Conservation (phyloP, 352 stramenopile genomes). For the Globisporangium carolinianum region DNA sequence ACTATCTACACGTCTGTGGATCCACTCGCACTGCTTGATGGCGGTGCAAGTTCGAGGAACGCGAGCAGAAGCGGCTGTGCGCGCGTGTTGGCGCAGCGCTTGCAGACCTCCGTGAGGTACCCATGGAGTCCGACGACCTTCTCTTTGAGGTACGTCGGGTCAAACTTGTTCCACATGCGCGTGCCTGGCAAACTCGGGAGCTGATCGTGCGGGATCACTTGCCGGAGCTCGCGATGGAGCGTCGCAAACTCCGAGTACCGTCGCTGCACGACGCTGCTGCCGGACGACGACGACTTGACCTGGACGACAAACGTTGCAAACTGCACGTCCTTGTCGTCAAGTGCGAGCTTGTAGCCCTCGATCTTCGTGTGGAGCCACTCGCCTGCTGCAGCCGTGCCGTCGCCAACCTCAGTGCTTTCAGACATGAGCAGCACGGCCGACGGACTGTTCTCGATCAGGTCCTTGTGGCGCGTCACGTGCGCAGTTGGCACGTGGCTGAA, state of each 20-base stretch:
- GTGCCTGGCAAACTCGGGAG: conserved; percentile 60
- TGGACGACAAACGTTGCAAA: conserved; percentile 79
- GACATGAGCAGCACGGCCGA: conserved; percentile 71
- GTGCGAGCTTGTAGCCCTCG: conserved; percentile 54
- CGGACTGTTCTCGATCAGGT: conserved; percentile 75
- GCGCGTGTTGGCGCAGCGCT: conserved; percentile 63
- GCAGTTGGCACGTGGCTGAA: conserved; percentile 51
- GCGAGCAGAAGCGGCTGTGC: conserved; percentile 54
- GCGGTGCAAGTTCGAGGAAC: conserved; percentile 46
- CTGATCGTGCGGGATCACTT: conserved; percentile 76
- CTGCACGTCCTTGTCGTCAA: conserved; percentile 66
- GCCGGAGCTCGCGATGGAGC: conserved; percentile 65
- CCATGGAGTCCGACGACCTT: conserved; percentile 65
- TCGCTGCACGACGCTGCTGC: conserved; percentile 65
- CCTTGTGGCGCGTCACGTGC: conserved; percentile 60
- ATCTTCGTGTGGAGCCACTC: conserved; percentile 81
- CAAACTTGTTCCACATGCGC: conserved; percentile 82
- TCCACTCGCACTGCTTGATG: conserved; percentile 2
- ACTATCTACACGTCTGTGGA: conserved; percentile 7
- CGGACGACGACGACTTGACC: conserved; percentile 54
- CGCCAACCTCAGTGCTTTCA: conserved; percentile 19
- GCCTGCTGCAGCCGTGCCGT: conserved; percentile 8
- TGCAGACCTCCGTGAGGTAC: conserved; percentile 70
- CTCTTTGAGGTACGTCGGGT: conserved; percentile 73
- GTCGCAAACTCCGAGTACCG: conserved; percentile 76